Evolutionary conservation across 345 rosid species (phyloP).

Genomic region (Hypericum perforatum): DNA sequence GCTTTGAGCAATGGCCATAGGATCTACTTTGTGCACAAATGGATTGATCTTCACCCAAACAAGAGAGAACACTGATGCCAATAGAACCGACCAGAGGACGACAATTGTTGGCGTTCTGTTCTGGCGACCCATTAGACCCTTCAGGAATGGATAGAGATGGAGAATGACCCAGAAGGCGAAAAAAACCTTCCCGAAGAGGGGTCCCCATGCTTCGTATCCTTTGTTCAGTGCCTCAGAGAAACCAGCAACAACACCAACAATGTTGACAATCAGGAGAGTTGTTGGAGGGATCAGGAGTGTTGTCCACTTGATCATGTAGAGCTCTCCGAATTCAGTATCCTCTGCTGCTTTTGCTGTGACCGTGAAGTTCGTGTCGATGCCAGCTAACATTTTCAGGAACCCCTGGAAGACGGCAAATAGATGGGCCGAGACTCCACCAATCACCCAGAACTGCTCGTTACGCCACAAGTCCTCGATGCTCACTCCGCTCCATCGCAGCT

Average conservation of each 20-base stretch:
- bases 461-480: slow-evolving; percentile 93
- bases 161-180: slow-evolving; percentile 95
- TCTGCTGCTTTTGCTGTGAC: slow-evolving; percentile 93
- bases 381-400: slow-evolving; percentile 78
- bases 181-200: slow-evolving; percentile 87
- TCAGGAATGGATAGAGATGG: slow-evolving; percentile 95
- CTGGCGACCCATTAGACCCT: slow-evolving; percentile 99
- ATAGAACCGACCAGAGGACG: slow-evolving; percentile 81
- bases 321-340: slow-evolving; percentile 84
- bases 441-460: slow-evolving; percentile 97
- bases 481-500: slow-evolving; percentile 94
- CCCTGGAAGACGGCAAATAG: slow-evolving; percentile 97
- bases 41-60: slow-evolving; percentile 95
- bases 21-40: slow-evolving; percentile 33
- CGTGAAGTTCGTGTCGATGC: slow-evolving; percentile 90
- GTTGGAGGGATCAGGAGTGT: slow-evolving; percentile 87
- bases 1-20: slow-evolving; percentile 23
- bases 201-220: slow-evolving; percentile 98
- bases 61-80: slow-evolving; percentile 93
- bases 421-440: slow-evolving; percentile 97
- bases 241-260: slow-evolving; percentile 98
- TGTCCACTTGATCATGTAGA: slow-evolving; percentile 87
- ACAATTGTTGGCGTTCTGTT: slow-evolving; percentile 94
- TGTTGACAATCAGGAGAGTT: slow-evolving; percentile 67
- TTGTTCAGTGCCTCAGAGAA: slow-evolving; percentile 94